Conservation (phyloP, 495 filamentous ascomycete species). For the Sabuloglossum arenarium region DNA sequence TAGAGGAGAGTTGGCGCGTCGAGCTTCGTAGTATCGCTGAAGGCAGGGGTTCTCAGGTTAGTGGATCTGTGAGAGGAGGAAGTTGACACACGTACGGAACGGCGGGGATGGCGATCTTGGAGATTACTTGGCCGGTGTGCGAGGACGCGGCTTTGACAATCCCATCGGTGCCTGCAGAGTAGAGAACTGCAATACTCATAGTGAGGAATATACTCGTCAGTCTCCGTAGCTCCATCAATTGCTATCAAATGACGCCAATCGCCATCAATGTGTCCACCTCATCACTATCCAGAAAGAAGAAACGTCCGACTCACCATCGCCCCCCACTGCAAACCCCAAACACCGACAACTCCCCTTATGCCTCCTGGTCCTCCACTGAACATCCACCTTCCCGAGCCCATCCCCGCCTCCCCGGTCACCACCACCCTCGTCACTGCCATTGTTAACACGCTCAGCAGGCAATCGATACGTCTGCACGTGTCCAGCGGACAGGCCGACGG, state of each 20-base stretch:
- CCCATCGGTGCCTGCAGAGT: slow-evolving; percentile 78
- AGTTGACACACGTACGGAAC: background rate
- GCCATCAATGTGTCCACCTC: background rate
- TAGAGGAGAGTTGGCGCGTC: slow-evolving; percentile 65
- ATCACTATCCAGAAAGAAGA: background rate
- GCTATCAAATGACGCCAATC: background rate
- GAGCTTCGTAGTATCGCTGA: slow-evolving; percentile 8
- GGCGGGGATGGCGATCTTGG: slow-evolving; percentile 46
- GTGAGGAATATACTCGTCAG: background rate
- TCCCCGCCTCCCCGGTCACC: slow-evolving; percentile 25
- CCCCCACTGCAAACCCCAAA: slow-evolving; percentile 57
- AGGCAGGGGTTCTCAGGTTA: slow-evolving; percentile 14
- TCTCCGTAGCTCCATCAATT: background rate
- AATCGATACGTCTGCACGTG: slow-evolving; percentile 77
- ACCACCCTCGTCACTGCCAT: slow-evolving; percentile 25
- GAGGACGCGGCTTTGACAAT: slow-evolving; percentile 71
- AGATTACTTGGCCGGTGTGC: slow-evolving; percentile 57
- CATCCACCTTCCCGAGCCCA: slow-evolving; percentile 59
- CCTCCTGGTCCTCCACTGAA: slow-evolving; percentile 64
- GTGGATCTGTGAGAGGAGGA: background rate
- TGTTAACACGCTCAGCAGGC: slow-evolving; percentile 22
- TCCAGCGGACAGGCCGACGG: slow-evolving; percentile 64
- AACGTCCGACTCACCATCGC: slow-evolving; percentile 24
- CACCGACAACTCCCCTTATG: slow-evolving; percentile 84
- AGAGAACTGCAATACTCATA: slow-evolving; percentile 30